These are phyloP conservation scores for Candida anglica DNA, from an alignment of 805 yeast species.

Conservation along the genomic window DNA sequence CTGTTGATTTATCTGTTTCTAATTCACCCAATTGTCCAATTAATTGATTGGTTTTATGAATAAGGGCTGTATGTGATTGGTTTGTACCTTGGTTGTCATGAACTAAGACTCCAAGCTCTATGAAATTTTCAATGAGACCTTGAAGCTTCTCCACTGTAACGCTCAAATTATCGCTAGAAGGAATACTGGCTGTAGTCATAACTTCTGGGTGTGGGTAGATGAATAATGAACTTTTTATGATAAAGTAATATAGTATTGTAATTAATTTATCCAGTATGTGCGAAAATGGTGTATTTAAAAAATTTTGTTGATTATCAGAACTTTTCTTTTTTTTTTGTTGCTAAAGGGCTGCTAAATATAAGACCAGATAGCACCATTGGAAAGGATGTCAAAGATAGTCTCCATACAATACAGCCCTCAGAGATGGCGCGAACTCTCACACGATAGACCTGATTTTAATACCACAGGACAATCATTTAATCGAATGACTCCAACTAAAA, in stretches of 20 bases:
- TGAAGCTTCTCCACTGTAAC: constrained; percentile 28
- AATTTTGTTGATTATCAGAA: too few species aligned
- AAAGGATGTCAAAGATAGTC: constrained; percentile 8
- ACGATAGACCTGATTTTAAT: too few species aligned
- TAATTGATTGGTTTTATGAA: constrained; percentile 40
- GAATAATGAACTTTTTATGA: too few species aligned
- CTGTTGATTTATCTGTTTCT: constrained; percentile 27
- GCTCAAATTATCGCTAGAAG: constrained; percentile 25
- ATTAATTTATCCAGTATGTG: too few species aligned
- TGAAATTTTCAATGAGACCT: constrained; percentile 59
- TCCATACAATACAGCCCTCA: constrained; percentile 8
- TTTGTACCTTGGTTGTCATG: constrained; percentile 92
- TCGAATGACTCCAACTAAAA: constrained; percentile 1
- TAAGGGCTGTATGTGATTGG: constrained; percentile 56
- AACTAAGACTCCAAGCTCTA: constrained; percentile 85
- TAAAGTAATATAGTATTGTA: too few species aligned
- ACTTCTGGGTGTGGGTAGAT: too few species aligned
- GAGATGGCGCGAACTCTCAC: constrained; percentile 1
- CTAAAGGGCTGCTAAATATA: not conserved
- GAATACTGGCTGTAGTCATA: constrained; percentile 30
- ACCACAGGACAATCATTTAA: too few species aligned
- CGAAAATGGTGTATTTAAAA: too few species aligned
- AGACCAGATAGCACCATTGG: too few species aligned
- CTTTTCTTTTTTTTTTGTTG: not conserved
- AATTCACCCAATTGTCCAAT: constrained; percentile 33